phyloP scores from a whole-genome alignment of 257 asterid genomes.

The Fraxinus excelsior region DNA sequence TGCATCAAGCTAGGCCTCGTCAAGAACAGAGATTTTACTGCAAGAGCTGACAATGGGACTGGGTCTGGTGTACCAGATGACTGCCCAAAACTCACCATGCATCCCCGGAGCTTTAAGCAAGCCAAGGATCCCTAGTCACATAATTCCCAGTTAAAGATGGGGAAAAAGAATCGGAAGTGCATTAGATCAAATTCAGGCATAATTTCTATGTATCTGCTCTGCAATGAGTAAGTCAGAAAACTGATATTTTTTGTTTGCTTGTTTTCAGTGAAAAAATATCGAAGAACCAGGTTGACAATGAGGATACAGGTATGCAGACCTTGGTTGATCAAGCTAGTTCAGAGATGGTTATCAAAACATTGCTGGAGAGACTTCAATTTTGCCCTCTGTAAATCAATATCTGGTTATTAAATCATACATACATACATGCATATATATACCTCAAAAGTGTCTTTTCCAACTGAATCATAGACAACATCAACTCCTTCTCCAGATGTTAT shows the following conservation, averaged over 20 bases:
- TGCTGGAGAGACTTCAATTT: not conserved
- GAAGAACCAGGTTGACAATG: not conserved
- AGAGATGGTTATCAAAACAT: not conserved
- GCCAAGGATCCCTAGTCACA: slow-evolving; percentile 78
- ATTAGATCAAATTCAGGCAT: not conserved
- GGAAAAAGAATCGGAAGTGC: not conserved
- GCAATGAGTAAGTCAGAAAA: not conserved
- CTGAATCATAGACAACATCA: slow-evolving; percentile 96
- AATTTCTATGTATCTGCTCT: not conserved
- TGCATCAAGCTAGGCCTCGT: slow-evolving; percentile 83
- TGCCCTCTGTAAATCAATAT: not conserved
- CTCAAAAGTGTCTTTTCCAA: slow-evolving; percentile 97
- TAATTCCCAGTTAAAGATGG: slow-evolving; percentile 19
- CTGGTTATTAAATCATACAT: not conserved
- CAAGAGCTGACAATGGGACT: slow-evolving; percentile 65
- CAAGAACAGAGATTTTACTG: slow-evolving; percentile 76
- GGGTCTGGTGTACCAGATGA: slow-evolving; percentile 86
- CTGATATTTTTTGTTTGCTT: not conserved
- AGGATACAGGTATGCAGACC: not conserved
- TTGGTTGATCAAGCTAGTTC: not conserved
- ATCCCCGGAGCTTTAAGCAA: slow-evolving; percentile 80
- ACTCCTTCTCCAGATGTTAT: slow-evolving; percentile 93
- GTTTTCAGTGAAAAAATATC: not conserved
- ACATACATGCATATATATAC: no score
- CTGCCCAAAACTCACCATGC: slow-evolving; percentile 92